Base-by-base conservation (phyloP, 2,329 filamentous ascomycete species). In the Ophiostoma piceae region DNA sequence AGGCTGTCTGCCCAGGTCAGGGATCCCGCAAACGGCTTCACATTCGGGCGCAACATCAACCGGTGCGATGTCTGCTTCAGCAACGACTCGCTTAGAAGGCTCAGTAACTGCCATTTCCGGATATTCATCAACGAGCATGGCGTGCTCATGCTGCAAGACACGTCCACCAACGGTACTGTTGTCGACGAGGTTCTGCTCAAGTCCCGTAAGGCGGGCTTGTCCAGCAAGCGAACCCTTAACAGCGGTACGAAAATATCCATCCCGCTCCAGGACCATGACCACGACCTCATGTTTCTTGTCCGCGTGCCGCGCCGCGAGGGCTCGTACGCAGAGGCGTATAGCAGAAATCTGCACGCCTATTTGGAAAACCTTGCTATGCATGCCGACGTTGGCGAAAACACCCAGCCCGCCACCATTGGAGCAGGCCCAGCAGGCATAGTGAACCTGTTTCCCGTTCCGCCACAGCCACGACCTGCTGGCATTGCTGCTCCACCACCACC, bases 31-130 rank as follows among this genome's bases (percentile, higher is more conserved):
- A 80, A 87, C 68, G 95, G 95, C 51, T 98, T 96, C 79, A 85
- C 87, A 62, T 98, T 99, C 79, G 95, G 95, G 39, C 88, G 95
- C 69, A 94, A 95, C 76, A 74, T 79, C 0, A 75, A 78, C 65
- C 84, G 86, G 43, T 95, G 92, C 78, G 95, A 99, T 71, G 80
- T 94, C 66, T 85, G 85, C 74, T 87, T 92, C 66, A 78, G 81
- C 47, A 84, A 88, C 73, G 90, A 94, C 74, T 85, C 86, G 0
- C 82, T 86, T 68, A 90, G 87, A 77, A 86, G 91, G 62, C 85
- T 99, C 71, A 98, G 94, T 82, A 97, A 98, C 77, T 85, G 91
- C n/a, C 95, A 99, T 78, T 99, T 98, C 78, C 90, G 92, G 68
- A 96, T 99, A 72, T 97, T 90, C 76, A 84, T 97, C 75, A 99